phyloP scores from a whole-genome alignment of 75 land plant species.

The Selaginella moellendorffii region DNA sequence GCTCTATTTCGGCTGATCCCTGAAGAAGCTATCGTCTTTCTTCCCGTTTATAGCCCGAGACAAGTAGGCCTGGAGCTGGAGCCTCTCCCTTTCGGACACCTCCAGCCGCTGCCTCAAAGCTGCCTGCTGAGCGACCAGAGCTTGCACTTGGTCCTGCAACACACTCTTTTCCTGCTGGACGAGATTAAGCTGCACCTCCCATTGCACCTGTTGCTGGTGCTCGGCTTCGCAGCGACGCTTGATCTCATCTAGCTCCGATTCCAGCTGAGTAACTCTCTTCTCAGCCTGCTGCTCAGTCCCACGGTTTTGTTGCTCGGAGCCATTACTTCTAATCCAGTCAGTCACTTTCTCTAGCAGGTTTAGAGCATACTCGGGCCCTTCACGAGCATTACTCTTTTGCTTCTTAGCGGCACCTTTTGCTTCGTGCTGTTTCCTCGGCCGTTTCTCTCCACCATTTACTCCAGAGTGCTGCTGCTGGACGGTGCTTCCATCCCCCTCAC shows the following conservation, averaged over 20 bases:
- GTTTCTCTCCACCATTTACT: too few relatives aligned
- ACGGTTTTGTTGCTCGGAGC: not conserved
- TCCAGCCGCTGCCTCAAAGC: conserved; percentile 6
- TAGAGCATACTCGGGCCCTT: not conserved
- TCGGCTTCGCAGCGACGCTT: not conserved
- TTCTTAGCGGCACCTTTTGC: not conserved
- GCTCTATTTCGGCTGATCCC: too few relatives aligned
- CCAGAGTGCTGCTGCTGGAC: too few relatives aligned
- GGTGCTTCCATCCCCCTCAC: not conserved
- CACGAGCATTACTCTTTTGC: not conserved
- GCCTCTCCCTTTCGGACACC: not conserved
- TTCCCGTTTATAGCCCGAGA: too few relatives aligned
- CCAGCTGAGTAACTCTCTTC: not conserved
- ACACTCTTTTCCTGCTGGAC: not conserved
- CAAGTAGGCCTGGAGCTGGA: too few relatives aligned
- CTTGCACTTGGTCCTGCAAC: conserved; percentile 1
- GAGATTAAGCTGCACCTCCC: not conserved
- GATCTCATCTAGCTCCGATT: not conserved
- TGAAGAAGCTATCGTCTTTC: too few relatives aligned
- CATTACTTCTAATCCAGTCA: not conserved
- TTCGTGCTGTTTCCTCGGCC: too few relatives aligned
- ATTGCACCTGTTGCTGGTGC: not conserved
- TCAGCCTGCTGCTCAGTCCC: not conserved
- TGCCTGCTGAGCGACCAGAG: not conserved
- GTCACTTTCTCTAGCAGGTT: not conserved